Evolutionary conservation across 495 filamentous ascomycete genomes (phyloP).

Genomic region (Hyaloscypha finlandica): DNA sequence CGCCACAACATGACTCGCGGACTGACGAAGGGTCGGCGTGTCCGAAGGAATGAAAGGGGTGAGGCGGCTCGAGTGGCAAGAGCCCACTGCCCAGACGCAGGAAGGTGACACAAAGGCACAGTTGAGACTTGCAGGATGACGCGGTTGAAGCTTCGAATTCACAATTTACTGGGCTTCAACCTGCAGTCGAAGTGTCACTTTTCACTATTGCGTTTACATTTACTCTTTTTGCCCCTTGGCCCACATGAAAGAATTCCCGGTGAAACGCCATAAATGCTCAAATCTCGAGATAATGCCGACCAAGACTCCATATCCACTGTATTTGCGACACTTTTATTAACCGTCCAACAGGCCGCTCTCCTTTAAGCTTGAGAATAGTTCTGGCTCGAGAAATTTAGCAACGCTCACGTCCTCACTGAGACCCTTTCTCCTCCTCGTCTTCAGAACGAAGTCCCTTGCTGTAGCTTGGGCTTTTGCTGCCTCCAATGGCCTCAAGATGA

Average conservation of each 20-base stretch:
- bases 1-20: neutral
- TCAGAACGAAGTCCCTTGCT: constrained; percentile 92
- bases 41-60: neutral
- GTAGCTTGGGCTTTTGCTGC: constrained; percentile 84
- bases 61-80: neutral
- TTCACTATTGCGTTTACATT: neutral
- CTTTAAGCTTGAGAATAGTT: constrained; percentile 84
- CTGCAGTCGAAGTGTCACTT: neutral
- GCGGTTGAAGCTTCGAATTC: neutral
- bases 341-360: constrained; percentile 87
- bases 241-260: neutral
- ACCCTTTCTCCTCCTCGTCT: constrained; percentile 91
- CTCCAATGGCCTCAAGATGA: constrained; percentile 80
- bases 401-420: constrained; percentile 94
- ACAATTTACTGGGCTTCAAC: neutral
- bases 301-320: constrained; percentile 17
- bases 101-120: neutral
- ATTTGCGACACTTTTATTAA: constrained; percentile 33
- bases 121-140: neutral
- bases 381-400: constrained; percentile 92
- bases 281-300: constrained; percentile 18
- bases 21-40: neutral
- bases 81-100: neutral
- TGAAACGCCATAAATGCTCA: constrained; percentile 22
- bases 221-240: neutral